phyloP scores from a whole-genome alignment of 148 eudicot genomes.

The Dysphania ambrosioides region DNA sequence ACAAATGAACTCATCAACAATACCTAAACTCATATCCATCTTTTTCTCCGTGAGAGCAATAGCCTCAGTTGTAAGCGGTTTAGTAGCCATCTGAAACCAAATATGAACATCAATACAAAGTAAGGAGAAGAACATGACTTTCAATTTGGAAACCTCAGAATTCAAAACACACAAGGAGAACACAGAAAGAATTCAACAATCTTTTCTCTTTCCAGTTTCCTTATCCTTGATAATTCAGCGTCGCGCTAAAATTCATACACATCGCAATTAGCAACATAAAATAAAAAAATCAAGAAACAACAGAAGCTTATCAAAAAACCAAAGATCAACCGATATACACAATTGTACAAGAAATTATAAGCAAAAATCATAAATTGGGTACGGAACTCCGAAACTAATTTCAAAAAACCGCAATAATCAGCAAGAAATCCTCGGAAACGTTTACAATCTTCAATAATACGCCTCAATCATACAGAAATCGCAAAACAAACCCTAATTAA shows the following conservation, averaged over 20 bases:
- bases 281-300: neutral
- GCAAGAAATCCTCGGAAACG: neutral
- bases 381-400: too few relatives aligned
- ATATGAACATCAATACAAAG: neutral
- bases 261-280: neutral
- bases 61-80: constrained; percentile 65
- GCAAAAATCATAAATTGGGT: neutral
- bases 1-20: neutral
- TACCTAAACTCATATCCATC: constrained; percentile 91
- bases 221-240: neutral
- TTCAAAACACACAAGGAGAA: neutral
- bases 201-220: neutral
- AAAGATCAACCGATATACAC: too few relatives aligned
- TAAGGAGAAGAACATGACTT: neutral
- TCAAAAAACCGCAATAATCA: neutral
- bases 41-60: constrained; percentile 92
- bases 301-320: neutral
- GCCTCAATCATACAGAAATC: neutral
- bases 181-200: neutral
- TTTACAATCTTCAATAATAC: neutral
- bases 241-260: neutral
- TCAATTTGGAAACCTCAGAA: neutral
- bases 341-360: too few relatives aligned
- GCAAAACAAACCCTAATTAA: constrained; percentile 1
- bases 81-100: constrained; percentile 67